Conservation (phyloP, 768 basidiomycete species). For the Leccinum barrowsii region DNA sequence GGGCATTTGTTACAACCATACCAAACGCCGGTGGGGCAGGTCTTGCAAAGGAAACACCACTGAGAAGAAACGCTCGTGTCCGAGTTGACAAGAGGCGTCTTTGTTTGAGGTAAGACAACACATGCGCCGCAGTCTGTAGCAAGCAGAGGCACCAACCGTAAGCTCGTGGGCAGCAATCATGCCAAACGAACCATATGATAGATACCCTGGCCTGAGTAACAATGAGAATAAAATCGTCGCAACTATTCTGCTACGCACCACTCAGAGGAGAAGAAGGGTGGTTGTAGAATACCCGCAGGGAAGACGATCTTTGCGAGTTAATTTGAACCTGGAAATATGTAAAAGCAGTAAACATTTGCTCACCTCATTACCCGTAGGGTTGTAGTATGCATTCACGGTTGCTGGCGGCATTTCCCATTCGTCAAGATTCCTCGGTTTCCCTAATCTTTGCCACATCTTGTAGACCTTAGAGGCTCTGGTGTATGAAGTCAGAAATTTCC, state of each 20-base stretch:
- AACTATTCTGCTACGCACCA: slow-evolving; percentile 47
- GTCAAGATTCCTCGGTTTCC: slow-evolving; percentile 62
- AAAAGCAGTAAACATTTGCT: background rate
- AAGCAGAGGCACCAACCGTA: slow-evolving; percentile 47
- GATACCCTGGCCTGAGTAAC: slow-evolving; percentile 73
- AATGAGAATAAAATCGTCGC: slow-evolving; percentile 6
- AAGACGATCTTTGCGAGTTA: slow-evolving; percentile 71
- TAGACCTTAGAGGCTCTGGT: slow-evolving; percentile 54
- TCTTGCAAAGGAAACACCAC: slow-evolving; percentile 33
- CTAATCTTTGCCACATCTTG: slow-evolving; percentile 74
- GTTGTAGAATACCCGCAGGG: slow-evolving; percentile 91
- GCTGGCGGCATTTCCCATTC: slow-evolving; percentile 89
- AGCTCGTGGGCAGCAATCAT: slow-evolving; percentile 91
- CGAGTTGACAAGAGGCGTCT: background rate
- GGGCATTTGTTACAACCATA: slow-evolving; percentile 32
- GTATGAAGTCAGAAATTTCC: slow-evolving; percentile 8
- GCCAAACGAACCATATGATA: slow-evolving; percentile 91
- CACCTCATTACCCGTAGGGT: slow-evolving; percentile 85
- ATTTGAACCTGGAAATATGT: background rate
- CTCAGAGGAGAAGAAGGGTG: slow-evolving; percentile 82
- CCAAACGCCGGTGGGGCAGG: slow-evolving; percentile 22
- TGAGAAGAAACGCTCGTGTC: background rate
- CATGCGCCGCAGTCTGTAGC: background rate
- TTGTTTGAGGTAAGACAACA: background rate
- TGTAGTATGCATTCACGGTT: slow-evolving; percentile 86